Conservation (phyloP, 192 early-diverging fungal species). For the Coemansia sp. region DNA sequence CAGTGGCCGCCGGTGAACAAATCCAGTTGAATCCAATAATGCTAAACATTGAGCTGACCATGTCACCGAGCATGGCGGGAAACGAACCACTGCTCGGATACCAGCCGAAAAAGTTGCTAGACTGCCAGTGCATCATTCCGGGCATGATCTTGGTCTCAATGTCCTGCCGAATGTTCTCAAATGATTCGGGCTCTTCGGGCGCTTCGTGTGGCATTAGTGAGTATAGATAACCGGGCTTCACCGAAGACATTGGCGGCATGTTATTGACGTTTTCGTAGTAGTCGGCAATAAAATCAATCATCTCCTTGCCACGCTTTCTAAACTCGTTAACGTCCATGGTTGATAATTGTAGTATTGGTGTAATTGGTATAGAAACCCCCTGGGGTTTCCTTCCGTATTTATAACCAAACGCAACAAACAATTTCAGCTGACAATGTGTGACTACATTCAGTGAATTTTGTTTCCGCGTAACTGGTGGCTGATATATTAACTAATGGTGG, state of each 20-base stretch:
- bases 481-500: too few relatives aligned
- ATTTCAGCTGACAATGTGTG: too few relatives aligned
- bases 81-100: constrained; percentile 57
- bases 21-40: constrained; percentile 57
- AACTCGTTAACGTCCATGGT: constrained; percentile 57
- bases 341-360: not conserved
- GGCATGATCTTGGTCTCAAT: constrained; percentile 61
- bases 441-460: too few relatives aligned
- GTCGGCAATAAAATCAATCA: constrained; percentile 58
- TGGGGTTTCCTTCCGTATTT: too few relatives aligned
- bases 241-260: constrained; percentile 50
- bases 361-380: too few relatives aligned
- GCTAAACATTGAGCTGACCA: constrained; percentile 61
- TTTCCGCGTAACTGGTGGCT: too few relatives aligned
- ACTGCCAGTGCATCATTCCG: constrained; percentile 71
- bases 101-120: constrained; percentile 62
- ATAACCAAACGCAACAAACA: too few relatives aligned
- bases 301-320: constrained; percentile 57
- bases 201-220: constrained; percentile 56
- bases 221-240: constrained; percentile 61
- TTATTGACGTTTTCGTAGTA: constrained; percentile 59
- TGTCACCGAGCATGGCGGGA: constrained; percentile 60
- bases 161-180: constrained; percentile 49
- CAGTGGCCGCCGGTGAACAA: constrained; percentile 58
- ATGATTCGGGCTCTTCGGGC: constrained; percentile 53